Evolutionary conservation across 768 basidiomycete species (phyloP), one percentile per base, ranked within the genome.

Genomic region (Lentinula raphanica): DNA sequence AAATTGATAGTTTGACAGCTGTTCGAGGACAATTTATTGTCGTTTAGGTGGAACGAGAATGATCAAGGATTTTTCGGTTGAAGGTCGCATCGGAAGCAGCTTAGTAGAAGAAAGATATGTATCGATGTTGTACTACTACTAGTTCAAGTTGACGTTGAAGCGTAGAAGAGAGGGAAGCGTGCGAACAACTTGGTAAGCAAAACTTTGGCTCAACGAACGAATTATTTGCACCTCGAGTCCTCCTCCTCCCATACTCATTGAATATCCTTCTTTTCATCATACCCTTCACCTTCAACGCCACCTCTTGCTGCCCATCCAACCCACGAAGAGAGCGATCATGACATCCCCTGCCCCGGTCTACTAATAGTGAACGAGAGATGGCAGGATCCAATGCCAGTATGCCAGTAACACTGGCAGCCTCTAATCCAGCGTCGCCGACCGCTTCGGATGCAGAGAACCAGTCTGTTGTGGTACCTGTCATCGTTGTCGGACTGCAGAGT

Each of bases 11-110:
- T 17, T n/a, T 54, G 5, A 39, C 5, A 2, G 13, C 29, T n/a
- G n/a, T 11, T 6, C 19, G 49, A 35, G 1, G 13, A 31, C 2
- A 15, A 13, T 29, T 61, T 58, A 75, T 56, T 66, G 92, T 85
- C 95, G 81, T 77, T 98, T 98, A 49, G 98, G 85, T 25, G 95
- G 95, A 6, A 98, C 94, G 53, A 98, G 86, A 58, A 98, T 87
- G 73, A 95, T 91, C 65, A 98, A 79, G 62, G 91, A 76, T 49
- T 84, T 80, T n/a, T 76, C 73, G 38, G 86, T 72, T 44, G 92
- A 84, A 8, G 93, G 87, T 63, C 87, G 81, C 94, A 94, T 96
- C 11, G 19, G n/a, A n/a, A n/a, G n/a, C n/a, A n/a, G n/a, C n/a
- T n/a, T n/a, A n/a, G n/a, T n/a, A n/a, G n/a, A n/a, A n/a, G n/a